Evolutionary conservation across 371 early-diverging fungal genomes (phyloP).

Genomic region (Zychaea mexicana): DNA sequence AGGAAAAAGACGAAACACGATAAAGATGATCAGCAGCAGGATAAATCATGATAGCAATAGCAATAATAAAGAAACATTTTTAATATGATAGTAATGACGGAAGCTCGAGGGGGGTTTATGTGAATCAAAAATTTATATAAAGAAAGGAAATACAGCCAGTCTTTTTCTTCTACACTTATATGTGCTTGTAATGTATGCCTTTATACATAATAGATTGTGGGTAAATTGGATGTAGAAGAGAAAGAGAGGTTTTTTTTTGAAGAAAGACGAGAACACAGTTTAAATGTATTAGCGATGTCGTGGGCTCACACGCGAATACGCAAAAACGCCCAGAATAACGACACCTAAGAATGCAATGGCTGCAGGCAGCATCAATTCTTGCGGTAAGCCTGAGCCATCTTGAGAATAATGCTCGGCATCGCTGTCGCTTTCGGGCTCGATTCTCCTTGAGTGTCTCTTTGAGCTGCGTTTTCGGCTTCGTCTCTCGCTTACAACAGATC

Average conservation of each 20-base stretch:
- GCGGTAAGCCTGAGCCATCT: slow-evolving; percentile 36
- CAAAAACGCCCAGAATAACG: slow-evolving; percentile 63
- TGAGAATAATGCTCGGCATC: neutral
- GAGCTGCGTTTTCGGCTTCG: slow-evolving; percentile 6
- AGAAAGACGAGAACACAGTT: neutral
- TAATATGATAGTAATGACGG: neutral
- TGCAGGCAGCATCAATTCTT: slow-evolving; percentile 62
- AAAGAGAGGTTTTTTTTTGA: neutral
- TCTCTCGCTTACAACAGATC: neutral
- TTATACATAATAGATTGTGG: too few relatives aligned
- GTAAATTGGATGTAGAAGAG: too few relatives aligned
- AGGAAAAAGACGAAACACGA: slow-evolving; percentile 3
- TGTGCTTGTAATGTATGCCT: too few relatives aligned
- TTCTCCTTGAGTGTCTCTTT: slow-evolving; percentile 4
- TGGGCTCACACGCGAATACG: slow-evolving; percentile 23
- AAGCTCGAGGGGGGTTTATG: too few relatives aligned
- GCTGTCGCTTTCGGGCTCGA: slow-evolving; percentile 3
- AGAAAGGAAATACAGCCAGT: too few relatives aligned
- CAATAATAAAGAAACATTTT: neutral
- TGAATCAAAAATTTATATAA: too few relatives aligned
- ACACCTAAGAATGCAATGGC: slow-evolving; percentile 62
- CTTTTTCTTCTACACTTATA: too few relatives aligned
- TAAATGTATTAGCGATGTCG: slow-evolving; percentile 7
- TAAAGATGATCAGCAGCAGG: neutral
- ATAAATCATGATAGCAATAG: neutral